Percentiles rank a stretch among this genome's conserved stretches.
These are phyloP conservation scores for Microbotryum silenes-acaulis DNA, from an alignment of 1,284 basidiomycete species.

Conservation along the genomic window DNA sequence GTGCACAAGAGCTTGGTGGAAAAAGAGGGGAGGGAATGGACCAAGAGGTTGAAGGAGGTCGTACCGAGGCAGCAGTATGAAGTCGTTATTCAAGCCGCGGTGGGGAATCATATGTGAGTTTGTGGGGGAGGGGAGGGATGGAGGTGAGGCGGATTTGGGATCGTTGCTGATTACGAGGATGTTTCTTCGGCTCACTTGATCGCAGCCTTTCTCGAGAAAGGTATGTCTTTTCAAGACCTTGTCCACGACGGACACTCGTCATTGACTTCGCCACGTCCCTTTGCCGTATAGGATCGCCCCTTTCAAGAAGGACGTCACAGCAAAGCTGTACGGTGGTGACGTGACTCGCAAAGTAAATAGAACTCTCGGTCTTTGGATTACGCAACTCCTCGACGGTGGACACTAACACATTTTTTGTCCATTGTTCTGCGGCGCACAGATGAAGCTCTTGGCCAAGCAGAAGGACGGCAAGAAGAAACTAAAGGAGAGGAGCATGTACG, in stretches of 20 bases:
- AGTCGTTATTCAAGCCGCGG: conserved; percentile 45
- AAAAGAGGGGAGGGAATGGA: conserved; percentile 67
- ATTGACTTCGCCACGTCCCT: neutral
- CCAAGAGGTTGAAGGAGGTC: conserved; percentile 77
- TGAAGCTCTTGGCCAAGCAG: conserved; percentile 86
- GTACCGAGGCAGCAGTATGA: conserved; percentile 91
- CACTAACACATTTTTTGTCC: neutral
- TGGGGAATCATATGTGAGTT: conserved; percentile 47
- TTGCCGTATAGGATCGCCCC: conserved; percentile 56
- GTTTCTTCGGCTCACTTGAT: conserved; percentile 45
- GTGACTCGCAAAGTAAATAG: conserved; percentile 17
- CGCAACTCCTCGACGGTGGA: too few relatives aligned
- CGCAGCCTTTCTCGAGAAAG: conserved; percentile 76
- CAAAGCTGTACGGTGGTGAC: conserved; percentile 30
- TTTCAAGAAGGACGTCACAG: conserved; percentile 72
- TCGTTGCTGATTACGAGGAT: too few relatives aligned
- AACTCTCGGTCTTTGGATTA: neutral
- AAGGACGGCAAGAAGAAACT: conserved; percentile 81
- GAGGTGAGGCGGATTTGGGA: too few relatives aligned
- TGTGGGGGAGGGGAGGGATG: too few relatives aligned
- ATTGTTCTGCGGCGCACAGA: conserved; percentile 29
- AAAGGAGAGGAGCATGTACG: conserved; percentile 47
- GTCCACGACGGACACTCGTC: neutral
- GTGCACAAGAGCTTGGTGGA: conserved; percentile 65
- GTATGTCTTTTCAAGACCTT: conserved; percentile 24